phyloP scores from a whole-genome alignment of 1,284 basidiomycete genomes.

The Trametes pubescens region DNA sequence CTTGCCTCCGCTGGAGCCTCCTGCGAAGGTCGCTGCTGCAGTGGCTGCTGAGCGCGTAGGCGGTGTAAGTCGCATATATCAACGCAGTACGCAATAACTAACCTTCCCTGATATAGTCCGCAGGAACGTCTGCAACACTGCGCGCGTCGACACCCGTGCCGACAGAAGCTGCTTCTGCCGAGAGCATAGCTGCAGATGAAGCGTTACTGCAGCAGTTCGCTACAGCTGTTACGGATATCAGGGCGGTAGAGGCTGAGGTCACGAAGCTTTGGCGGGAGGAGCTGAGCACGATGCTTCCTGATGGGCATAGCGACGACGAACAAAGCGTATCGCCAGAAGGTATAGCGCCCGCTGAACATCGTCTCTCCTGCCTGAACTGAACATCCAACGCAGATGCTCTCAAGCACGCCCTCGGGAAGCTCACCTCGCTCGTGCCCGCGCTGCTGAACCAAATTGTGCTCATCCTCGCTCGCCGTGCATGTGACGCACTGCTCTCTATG shows the following conservation, averaged over 20 bases:
- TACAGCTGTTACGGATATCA: conserved; percentile 71
- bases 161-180: conserved; percentile 58
- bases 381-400: conserved; percentile 58
- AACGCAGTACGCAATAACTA: background rate
- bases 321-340: conserved; percentile 60
- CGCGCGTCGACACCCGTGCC: conserved; percentile 62
- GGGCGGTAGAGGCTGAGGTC: conserved; percentile 58
- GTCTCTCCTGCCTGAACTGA: background rate
- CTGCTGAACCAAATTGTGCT: conserved; percentile 72
- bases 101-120: conserved; percentile 5
- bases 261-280: conserved; percentile 70
- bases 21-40: conserved; percentile 41
- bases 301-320: conserved; percentile 38
- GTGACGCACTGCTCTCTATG: conserved; percentile 87
- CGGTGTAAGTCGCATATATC: conserved; percentile 13
- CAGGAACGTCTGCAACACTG: conserved; percentile 38
- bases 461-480: conserved; percentile 81
- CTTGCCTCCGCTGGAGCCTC: conserved; percentile 50
- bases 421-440: conserved; percentile 59
- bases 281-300: conserved; percentile 68
- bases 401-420: conserved; percentile 53
- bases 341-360: conserved; percentile 37
- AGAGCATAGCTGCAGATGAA: conserved; percentile 69
- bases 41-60: conserved; percentile 48
- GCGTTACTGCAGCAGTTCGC: conserved; percentile 65